Evolutionary conservation across 2,329 filamentous ascomycete species (phyloP).

Genomic region (Diatrype stigma): DNA sequence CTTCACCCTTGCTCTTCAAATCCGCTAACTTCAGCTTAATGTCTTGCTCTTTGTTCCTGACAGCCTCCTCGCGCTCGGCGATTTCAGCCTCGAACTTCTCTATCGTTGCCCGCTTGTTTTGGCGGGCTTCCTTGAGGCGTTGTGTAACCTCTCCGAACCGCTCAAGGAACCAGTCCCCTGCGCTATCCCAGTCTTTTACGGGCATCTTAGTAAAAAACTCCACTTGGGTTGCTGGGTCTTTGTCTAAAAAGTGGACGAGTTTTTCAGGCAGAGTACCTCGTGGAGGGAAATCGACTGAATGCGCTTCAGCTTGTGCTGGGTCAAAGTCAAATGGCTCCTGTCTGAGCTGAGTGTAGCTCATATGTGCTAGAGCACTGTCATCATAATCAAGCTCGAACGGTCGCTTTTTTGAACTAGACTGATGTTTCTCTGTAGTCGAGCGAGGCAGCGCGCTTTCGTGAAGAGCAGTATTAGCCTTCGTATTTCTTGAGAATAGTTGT

Average conservation of each 20-base stretch:
- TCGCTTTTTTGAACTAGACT: slow-evolving; percentile 22
- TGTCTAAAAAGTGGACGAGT: slow-evolving; percentile 42
- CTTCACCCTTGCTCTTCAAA: slow-evolving; percentile 53
- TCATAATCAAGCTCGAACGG: slow-evolving; percentile 47
- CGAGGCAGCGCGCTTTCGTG: slow-evolving; percentile 25
- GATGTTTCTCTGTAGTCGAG: slow-evolving; percentile 16
- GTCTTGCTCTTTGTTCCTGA: slow-evolving; percentile 48
- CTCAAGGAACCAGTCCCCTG: slow-evolving; percentile 57
- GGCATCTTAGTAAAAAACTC: slow-evolving; percentile 52
- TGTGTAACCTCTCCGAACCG: slow-evolving; percentile 48
- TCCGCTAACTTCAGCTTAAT: slow-evolving; percentile 52
- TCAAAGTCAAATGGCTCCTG: slow-evolving; percentile 55
- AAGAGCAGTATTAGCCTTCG: slow-evolving; percentile 13
- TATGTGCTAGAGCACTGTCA: slow-evolving; percentile 49
- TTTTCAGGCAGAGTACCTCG: slow-evolving; percentile 42
- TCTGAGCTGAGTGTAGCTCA: slow-evolving; percentile 48
- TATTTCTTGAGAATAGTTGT: slow-evolving; percentile 21
- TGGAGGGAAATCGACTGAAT: slow-evolving; percentile 29
- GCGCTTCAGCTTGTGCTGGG: slow-evolving; percentile 42
- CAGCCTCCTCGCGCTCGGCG: slow-evolving; percentile 49
- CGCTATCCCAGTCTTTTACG: slow-evolving; percentile 54
- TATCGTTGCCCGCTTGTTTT: slow-evolving; percentile 45
- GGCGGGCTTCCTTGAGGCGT: slow-evolving; percentile 43
- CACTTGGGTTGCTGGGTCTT: slow-evolving; percentile 35
- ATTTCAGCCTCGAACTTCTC: slow-evolving; percentile 52